Evolutionary conservation across 768 basidiomycete genomes (phyloP).

Genomic region (Tylopilus rubrobrunneus): DNA sequence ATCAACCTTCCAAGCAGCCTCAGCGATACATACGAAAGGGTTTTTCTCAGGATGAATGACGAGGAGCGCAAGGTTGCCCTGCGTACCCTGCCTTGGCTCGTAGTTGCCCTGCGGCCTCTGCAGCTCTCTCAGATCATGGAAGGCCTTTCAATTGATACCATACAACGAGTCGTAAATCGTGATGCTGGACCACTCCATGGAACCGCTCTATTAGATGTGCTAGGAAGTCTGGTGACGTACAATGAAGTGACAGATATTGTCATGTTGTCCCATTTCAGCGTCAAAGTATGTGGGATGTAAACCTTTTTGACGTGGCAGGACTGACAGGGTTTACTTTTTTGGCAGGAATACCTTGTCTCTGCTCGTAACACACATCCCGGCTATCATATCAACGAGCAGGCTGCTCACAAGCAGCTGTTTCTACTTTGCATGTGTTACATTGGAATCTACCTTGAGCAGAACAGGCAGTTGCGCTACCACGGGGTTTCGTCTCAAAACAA

Average conservation of each 20-base stretch:
- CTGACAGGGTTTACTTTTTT: neutral
- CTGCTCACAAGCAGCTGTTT: neutral
- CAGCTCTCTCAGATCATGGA: neutral
- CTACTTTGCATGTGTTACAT: neutral
- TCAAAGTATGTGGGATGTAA: neutral
- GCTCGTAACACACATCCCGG: neutral
- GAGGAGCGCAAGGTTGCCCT: neutral
- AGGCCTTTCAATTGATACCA: neutral
- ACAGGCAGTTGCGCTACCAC: neutral
- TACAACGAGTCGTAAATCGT: neutral
- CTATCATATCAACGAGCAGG: neutral
- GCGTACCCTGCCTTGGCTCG: neutral
- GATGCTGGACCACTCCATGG: neutral
- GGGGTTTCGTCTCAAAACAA: neutral
- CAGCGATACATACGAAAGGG: neutral
- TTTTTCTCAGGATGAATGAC: neutral
- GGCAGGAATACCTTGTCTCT: neutral
- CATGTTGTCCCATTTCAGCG: neutral
- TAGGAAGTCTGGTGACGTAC: neutral
- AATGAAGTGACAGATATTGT: neutral
- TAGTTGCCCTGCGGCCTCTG: slow-evolving; percentile 5
- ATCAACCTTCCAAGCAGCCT: too few relatives aligned
- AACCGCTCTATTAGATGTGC: neutral
- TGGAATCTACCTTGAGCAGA: neutral
- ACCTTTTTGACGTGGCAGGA: too few relatives aligned